Base-by-base conservation (phyloP, 2,329 filamentous ascomycete genomes). In the Beauveria sp. region DNA sequence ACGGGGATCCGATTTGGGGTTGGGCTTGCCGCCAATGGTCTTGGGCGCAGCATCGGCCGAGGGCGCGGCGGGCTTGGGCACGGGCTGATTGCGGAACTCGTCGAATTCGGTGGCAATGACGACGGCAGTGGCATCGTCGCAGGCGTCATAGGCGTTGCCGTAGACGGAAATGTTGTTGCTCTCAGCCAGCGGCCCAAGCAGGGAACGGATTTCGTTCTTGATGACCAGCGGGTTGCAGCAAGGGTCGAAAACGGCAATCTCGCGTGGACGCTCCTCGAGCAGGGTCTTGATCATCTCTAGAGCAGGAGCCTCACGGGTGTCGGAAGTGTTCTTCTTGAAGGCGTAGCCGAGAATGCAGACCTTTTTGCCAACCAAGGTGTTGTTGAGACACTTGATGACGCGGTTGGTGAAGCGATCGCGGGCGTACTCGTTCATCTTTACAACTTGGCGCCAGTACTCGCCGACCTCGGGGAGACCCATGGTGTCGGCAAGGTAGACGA, bases 281-380 rank as follows among this genome's bases (percentile, higher is more conserved):
- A 92, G 76, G 14, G 80, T 80, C 65, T 82, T 83, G 72, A 91
- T 84, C 65, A 90, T 83, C 66, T 87, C 85, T 24, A 90, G 79
- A 0, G 88, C 86, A 0, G 88, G 84, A 49, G 84, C 86, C 71
- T 91, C 89, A 43, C 89, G 82, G 5, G 88, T 89, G 70, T 93
- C 89, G 24, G 83, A 84, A 0, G 89, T 93, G 72, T 91, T 83
- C 74, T 90, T 89, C 79, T 93, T 93, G 76, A 90, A 93, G 9
- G 89, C 87, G 67, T 88, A 92, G 4, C 90, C 90, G 6, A 93
- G 80, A 2, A 93, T 77, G 3, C 87, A 81, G 16, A 92, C 77
- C 74, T 89, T 91, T 77, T 91, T 91, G 63, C 83, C 82, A 3
- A 80, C 79, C 6, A 91, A 77, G 10, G 86, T 89, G 70, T 87